Percentiles rank a stretch among this genome's conserved stretches.
Evolutionary conservation across 2,329 filamentous ascomycete species (phyloP).

Genomic region (Ophiostoma sp.): DNA sequence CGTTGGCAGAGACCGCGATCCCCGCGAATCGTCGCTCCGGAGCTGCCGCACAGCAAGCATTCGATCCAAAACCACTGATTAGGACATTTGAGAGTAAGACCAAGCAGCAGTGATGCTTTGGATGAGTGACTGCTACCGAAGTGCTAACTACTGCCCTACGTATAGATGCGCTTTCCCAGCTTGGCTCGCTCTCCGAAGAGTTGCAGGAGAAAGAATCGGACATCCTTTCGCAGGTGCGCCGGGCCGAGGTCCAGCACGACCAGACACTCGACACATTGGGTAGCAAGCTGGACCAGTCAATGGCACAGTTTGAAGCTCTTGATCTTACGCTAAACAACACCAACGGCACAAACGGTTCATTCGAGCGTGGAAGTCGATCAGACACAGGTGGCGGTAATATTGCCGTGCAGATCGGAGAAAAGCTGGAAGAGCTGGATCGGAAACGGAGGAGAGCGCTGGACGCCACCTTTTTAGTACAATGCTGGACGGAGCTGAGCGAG

Average conservation of each 20-base stretch:
- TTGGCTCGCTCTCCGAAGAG: conserved; percentile 70
- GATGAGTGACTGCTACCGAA: background rate
- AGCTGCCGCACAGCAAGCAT: conserved; percentile 55
- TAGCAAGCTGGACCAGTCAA: conserved; percentile 83
- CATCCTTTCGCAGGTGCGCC: conserved; percentile 78
- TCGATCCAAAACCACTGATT: conserved; percentile 95
- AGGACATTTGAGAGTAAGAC: conserved; percentile 75
- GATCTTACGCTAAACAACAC: conserved; percentile 73
- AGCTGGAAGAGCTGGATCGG: conserved; percentile 86
- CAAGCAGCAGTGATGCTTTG: background rate
- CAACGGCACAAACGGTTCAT: conserved; percentile 34
- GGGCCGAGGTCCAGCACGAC: conserved; percentile 87
- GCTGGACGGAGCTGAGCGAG: conserved; percentile 93
- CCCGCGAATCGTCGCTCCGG: conserved; percentile 75
- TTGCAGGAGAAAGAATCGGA: conserved; percentile 88
- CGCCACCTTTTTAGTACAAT: conserved; percentile 90
- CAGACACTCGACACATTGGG: conserved; percentile 84
- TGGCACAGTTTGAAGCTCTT: conserved; percentile 84
- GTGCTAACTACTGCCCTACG: conserved; percentile 27
- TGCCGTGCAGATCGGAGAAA: conserved; percentile 90
- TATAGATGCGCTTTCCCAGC: conserved; percentile 58
- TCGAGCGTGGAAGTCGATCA: conserved; percentile 43
- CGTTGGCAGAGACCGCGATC: conserved; percentile 77
- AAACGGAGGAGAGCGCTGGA: conserved; percentile 86
- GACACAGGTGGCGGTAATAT: conserved; percentile 67